Base-by-base conservation (phyloP, 352 stramenopile genomes). In the Pythium myriotylum region DNA sequence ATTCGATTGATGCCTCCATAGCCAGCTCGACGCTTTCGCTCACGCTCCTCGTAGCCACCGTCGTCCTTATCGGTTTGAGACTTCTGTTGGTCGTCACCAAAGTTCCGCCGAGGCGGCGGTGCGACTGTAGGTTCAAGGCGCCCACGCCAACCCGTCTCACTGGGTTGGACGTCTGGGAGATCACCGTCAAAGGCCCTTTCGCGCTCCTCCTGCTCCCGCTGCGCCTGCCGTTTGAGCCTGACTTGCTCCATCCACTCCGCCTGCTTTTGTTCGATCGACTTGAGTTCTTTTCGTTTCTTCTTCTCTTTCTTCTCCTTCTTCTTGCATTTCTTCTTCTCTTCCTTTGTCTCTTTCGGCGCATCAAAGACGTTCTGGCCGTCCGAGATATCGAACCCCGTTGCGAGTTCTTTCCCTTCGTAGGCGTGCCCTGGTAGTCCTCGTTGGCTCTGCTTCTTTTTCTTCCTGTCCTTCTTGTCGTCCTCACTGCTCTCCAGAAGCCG, bases 341-440 rank as follows among this genome's bases (percentile, higher is more conserved):
- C 81, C 23, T 65, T 59, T 8, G 66, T 77, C 68, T 89, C 76
- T 22, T 80, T 58, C 0, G 77, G 74, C 13, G 77, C 79, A 13
- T 74, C 82, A 67, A 96, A 97, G 20, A 97, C 80, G 61, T 97
- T 85, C 35, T 95, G 84, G 20, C 91, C 89, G 48, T 86, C 61
- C 16, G 76, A 46, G 26, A 97, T 77, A 59, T 90, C 73, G 62
- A 89, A 92, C 9, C 67, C 59, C 14, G 60, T 77, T 4, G 75
- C 84, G 35, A 97, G 68, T 52, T 97, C 79, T 55, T 97, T 94
- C 50, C 86, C 89, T 55, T 95, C 74, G 71, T 97, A 97, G 1
- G 89, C 90, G 62, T 96, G 82, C 3, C 89, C 89, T 0, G 89
- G 90, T 53, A 86, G 60, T 9, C 84, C 84, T 10, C 82, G 67